phyloP scores from a whole-genome alignment of 768 basidiomycete species.

The Botryobasidium botryosum region DNA sequence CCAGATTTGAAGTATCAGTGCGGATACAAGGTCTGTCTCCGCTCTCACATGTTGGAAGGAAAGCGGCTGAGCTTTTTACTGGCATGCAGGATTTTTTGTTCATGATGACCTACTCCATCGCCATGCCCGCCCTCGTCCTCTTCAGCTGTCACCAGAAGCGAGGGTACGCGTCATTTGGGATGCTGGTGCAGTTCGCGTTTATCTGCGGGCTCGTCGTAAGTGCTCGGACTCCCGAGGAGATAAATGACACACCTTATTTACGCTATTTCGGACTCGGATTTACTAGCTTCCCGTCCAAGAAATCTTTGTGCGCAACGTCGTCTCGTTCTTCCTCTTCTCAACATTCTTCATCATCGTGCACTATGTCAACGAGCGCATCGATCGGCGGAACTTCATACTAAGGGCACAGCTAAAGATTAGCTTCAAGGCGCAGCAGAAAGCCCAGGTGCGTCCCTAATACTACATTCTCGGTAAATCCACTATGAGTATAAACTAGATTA shows the following conservation, averaged over 20 bases:
- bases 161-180: neutral
- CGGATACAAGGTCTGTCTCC: neutral
- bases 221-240: neutral
- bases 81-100: constrained; percentile 1
- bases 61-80: neutral
- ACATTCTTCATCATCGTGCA: neutral
- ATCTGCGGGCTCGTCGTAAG: neutral
- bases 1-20: neutral
- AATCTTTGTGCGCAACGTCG: neutral
- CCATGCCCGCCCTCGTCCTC: neutral
- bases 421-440: neutral
- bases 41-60: neutral
- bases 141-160: neutral
- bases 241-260: neutral
- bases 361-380: neutral
- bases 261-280: too few species aligned
- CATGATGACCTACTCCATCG: neutral
- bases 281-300: neutral
- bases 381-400: neutral
- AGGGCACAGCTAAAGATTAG: neutral
- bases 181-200: neutral
- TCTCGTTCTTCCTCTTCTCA: neutral
- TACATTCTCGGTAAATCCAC: neutral
- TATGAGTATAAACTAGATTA: neutral
- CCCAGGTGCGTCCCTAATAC: neutral